Base-by-base conservation (phyloP, 192 early-diverging fungal genomes). In the Backusella psychrophila region DNA sequence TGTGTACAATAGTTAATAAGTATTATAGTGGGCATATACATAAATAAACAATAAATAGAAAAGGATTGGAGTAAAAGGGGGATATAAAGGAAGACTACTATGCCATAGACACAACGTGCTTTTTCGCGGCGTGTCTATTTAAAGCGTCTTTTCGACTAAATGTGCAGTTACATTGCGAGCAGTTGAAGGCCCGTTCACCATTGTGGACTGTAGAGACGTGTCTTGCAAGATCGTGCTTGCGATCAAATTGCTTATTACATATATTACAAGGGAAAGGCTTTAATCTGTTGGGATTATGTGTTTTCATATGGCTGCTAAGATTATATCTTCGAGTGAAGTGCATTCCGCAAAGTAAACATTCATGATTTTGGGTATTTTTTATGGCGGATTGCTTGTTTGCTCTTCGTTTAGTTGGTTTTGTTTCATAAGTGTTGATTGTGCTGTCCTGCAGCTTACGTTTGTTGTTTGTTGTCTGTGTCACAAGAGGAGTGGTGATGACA, bases 241-340 rank as follows among this genome's bases (percentile, higher is more conserved):
- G 84, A 0, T 89, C 88, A 72, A 96, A 96, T 2, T 90, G 84
- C 66, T 88, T 86, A 19, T 75, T 59, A 82, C 95, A 96, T 17
- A 80, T 52, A 11, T 84, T 75, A 77, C 90, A 91, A 36, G 84
- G 78, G 83, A 88, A 94, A 63, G 85, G 85, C 59, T 90, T 83
- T 6, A 87, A 82, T 29, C 86, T 84, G 74, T 83, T 72, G n/a
- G 87, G 83, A 74, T 89, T 83, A 81, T 96, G 95, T 11, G 90
- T 91, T 46, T 88, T 81, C 72, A 90, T 81, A 77, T 97, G 94
- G 0, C 90, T 91, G 80, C 90, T 91, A 39, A 97, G 86, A 77
- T 96, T 97, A 79, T 92, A 97, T 46, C 88, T 88, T 42, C 94
- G 85, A 1, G 92, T 91, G 81, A 97, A 97, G 59, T 83, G 79